These are phyloP conservation scores for Chrysoporthe austroafricana DNA, from an alignment of 2,329 filamentous ascomycete species.

Conservation along the genomic window DNA sequence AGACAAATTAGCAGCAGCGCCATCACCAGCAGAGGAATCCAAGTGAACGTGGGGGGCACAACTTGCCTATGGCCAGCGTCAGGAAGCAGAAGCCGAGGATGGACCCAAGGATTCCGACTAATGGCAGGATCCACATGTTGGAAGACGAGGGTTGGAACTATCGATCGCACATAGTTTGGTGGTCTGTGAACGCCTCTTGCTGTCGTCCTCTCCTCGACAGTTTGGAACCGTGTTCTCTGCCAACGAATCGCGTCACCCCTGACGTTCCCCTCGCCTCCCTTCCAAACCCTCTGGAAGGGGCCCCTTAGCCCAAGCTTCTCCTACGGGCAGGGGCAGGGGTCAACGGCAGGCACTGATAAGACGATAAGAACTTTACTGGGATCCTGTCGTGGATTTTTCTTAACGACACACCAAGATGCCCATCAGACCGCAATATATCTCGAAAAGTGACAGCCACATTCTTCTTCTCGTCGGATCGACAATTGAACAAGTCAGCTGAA, in stretches of 20 bases:
- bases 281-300: neutral
- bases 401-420: neutral
- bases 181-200: constrained; percentile 11
- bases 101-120: constrained; percentile 88
- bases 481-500: neutral
- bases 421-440: neutral
- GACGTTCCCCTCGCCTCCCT: constrained; percentile 21
- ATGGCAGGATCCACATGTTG: constrained; percentile 92
- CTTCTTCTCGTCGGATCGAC: neutral
- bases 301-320: constrained; percentile 2
- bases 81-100: constrained; percentile 90
- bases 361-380: constrained; percentile 9
- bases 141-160: neutral
- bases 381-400: constrained; percentile 4
- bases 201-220: neutral
- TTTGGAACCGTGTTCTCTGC: constrained; percentile 25
- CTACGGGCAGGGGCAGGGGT: neutral
- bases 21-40: neutral
- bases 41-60: constrained; percentile 1
- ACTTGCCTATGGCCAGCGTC: constrained; percentile 85
- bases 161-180: constrained; percentile 9
- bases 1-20: constrained; percentile 12
- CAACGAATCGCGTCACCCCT: constrained; percentile 25
- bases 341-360: constrained; percentile 7
- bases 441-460: too few species aligned